These are phyloP conservation scores for Thymus mandschuricus DNA, from an alignment of 257 asterid genomes.

Conservation along the genomic window DNA sequence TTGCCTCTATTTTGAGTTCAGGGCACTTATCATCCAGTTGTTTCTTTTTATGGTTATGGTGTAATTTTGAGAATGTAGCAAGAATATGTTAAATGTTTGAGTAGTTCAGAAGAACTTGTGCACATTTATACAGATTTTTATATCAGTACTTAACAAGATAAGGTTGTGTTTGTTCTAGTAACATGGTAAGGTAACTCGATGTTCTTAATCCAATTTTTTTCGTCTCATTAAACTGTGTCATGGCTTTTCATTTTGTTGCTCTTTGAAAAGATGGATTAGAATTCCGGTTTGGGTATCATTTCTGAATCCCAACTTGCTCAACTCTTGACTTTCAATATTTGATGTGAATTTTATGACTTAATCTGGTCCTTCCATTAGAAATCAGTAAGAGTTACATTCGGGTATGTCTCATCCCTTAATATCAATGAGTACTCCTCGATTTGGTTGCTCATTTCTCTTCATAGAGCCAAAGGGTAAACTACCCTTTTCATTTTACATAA, in stretches of 20 bases:
- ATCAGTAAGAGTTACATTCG: not conserved
- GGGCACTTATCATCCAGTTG: not conserved
- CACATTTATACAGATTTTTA: not conserved
- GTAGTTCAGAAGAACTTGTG: not conserved
- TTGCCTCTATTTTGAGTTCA: not conserved
- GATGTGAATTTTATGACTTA: not conserved
- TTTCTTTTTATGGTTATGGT: not conserved
- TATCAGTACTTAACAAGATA: not conserved
- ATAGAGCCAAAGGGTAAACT: slow-evolving; percentile 4
- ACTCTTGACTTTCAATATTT: too few relatives aligned
- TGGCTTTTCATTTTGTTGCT: not conserved
- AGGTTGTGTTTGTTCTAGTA: not conserved
- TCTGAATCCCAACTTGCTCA: too few relatives aligned
- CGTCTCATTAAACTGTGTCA: not conserved
- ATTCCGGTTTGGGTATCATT: not conserved
- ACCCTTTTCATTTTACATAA: not conserved
- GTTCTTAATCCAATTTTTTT: not conserved
- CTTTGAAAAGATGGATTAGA: not conserved
- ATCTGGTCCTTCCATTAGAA: not conserved
- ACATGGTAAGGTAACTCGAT: too few relatives aligned
- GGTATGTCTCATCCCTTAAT: not conserved
- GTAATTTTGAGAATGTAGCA: not conserved
- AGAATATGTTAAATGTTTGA: not conserved
- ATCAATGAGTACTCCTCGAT: not conserved
- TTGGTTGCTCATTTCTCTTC: not conserved